Conservation (phyloP, 371 early-diverging fungal genomes). For the Phascolomyces articulosus region DNA sequence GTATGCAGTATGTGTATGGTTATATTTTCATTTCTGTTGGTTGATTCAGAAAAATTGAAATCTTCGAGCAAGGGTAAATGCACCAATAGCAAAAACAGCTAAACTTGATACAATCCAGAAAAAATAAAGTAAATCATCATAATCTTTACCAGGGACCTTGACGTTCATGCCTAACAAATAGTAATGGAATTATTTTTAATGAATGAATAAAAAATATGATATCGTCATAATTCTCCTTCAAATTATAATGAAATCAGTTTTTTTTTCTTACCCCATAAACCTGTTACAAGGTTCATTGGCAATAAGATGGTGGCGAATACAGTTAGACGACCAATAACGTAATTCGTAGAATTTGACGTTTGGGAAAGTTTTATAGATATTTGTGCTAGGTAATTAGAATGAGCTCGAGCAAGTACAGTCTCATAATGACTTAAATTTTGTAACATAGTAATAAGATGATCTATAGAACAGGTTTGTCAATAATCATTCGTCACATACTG, state of each 20-base stretch:
- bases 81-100: constrained; percentile 40
- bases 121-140: constrained; percentile 45
- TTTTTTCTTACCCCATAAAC: constrained; percentile 57
- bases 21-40: no score
- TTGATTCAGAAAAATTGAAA: constrained; percentile 27
- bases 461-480: constrained; percentile 33
- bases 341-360: constrained; percentile 86
- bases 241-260: no score
- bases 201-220: neutral
- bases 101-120: constrained; percentile 45
- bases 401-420: constrained; percentile 85
- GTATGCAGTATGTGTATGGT: no score
- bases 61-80: constrained; percentile 33
- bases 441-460: constrained; percentile 93
- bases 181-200: neutral
- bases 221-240: no score
- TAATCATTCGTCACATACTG: neutral
- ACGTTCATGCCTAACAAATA: constrained; percentile 70
- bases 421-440: constrained; percentile 91
- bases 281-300: constrained; percentile 92
- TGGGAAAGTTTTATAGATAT: constrained; percentile 94
- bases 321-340: constrained; percentile 88
- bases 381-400: constrained; percentile 93
- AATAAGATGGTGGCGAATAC: constrained; percentile 88
- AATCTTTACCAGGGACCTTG: constrained; percentile 70